A percentile compares a stretch with the other conserved stretches of the same genome.
These are phyloP conservation scores for Panaeolus cyanescens DNA, from an alignment of 768 basidiomycete genomes.

Conservation along the genomic window DNA sequence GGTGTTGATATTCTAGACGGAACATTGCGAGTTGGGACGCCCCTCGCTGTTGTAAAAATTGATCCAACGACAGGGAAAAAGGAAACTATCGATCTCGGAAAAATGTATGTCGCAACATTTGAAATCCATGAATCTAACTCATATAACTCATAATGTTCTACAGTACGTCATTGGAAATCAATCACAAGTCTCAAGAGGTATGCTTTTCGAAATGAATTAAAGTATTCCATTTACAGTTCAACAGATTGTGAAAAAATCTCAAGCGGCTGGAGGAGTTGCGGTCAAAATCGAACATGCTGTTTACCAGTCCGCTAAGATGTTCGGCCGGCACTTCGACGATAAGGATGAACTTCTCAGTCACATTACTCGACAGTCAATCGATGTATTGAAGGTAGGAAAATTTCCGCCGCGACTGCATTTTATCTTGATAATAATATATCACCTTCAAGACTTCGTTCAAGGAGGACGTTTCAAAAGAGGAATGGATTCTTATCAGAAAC, in stretches of 20 bases:
- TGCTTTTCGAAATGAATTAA: constrained; percentile 19
- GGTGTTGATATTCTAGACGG: constrained; percentile 97
- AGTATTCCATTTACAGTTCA: constrained; percentile 4
- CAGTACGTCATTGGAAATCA: constrained; percentile 96
- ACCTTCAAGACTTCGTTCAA: constrained; percentile 74
- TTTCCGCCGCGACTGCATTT: background rate
- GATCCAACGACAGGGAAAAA: constrained; percentile 87
- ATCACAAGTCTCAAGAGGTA: constrained; percentile 88
- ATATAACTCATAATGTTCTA: constrained; percentile 4
- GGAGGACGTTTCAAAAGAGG: constrained; percentile 84
- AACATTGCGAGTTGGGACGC: constrained; percentile 87
- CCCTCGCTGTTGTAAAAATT: constrained; percentile 91
- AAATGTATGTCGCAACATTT: constrained; percentile 67
- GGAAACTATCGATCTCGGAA: constrained; percentile 90
- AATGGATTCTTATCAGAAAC: constrained; percentile 90
- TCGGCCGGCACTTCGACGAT: constrained; percentile 93
- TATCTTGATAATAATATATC: constrained; percentile 1
- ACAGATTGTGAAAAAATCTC: constrained; percentile 88
- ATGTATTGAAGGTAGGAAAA: constrained; percentile 82
- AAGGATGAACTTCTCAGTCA: constrained; percentile 93
- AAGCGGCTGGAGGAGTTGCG: constrained; percentile 95
- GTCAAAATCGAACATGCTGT: constrained; percentile 98
- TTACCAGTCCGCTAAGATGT: constrained; percentile 94
- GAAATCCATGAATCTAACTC: background rate
- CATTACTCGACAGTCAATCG: constrained; percentile 91